Percentiles rank a stretch among this genome's conserved stretches.
Evolutionary conservation across 1,284 basidiomycete species (phyloP).

Genomic region (Ceratorhiza oryzae-sativae): DNA sequence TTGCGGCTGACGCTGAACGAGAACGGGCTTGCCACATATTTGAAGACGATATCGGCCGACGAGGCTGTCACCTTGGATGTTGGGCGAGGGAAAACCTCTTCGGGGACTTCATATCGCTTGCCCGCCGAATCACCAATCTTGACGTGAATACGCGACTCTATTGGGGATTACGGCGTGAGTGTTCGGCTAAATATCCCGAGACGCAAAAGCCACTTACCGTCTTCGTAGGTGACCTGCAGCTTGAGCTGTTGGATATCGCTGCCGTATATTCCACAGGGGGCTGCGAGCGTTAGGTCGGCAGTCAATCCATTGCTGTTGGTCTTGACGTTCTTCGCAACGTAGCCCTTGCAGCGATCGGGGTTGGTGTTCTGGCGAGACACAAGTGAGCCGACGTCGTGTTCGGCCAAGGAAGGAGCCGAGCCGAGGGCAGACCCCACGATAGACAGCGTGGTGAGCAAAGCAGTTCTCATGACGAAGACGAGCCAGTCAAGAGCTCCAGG

Average conservation of each 20-base stretch:
- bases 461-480: constrained; percentile 22
- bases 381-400: not conserved
- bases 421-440: constrained; percentile 25
- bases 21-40: constrained; percentile 71
- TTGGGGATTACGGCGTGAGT: constrained; percentile 38
- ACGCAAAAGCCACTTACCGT: constrained; percentile 55
- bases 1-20: constrained; percentile 71
- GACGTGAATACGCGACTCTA: constrained; percentile 71
- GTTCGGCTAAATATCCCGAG: constrained; percentile 1
- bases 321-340: constrained; percentile 57
- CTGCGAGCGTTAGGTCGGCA: constrained; percentile 57
- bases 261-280: constrained; percentile 75
- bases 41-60: constrained; percentile 58
- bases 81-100: constrained; percentile 50
- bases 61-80: constrained; percentile 38
- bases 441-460: constrained; percentile 19
- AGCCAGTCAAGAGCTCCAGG: not conserved
- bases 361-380: constrained; percentile 28
- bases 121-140: constrained; percentile 58
- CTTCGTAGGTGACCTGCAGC: constrained; percentile 70
- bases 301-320: constrained; percentile 50
- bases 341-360: constrained; percentile 54
- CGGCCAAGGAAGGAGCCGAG: not conserved
- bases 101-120: constrained; percentile 54
- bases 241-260: constrained; percentile 68